Evolutionary conservation across 1,139 yeast genomes (phyloP).

Genomic region (Hyphopichia khmerensis): DNA sequence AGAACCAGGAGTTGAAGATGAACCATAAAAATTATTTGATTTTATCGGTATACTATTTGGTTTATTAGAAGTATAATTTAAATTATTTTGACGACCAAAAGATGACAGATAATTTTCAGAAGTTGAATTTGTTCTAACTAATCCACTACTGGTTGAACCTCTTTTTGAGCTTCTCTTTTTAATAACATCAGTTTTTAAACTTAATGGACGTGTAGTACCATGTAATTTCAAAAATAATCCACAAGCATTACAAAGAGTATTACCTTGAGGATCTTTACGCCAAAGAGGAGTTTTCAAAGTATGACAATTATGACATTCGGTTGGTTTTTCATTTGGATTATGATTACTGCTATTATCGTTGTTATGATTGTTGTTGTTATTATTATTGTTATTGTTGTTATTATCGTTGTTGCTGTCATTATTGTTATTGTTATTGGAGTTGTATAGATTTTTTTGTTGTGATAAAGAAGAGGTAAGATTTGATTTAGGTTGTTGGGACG

Average conservation of each 20-base stretch:
- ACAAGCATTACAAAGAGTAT: conserved; percentile 60
- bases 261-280: conserved; percentile 56
- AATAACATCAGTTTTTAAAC: conserved; percentile 86
- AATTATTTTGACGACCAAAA: not conserved
- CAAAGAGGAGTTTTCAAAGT: conserved; percentile 59
- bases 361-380: conserved; percentile 1
- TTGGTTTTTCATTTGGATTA: no score
- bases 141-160: not conserved
- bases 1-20: not conserved
- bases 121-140: no score
- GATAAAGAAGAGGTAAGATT: conserved; percentile 34
- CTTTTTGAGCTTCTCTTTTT: conserved; percentile 53
- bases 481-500: conserved; percentile 22
- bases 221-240: conserved; percentile 57
- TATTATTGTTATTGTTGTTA: conserved; percentile 2
- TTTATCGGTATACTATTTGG: not conserved
- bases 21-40: not conserved
- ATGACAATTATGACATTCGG: conserved; percentile 50
- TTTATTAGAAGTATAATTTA: not conserved
- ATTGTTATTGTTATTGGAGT: conserved; percentile 1
- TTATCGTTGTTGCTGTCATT: conserved; percentile 4
- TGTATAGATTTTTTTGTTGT: conserved; percentile 10
- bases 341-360: no score
- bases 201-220: conserved; percentile 56
- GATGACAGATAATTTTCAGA: not conserved